Base-by-base conservation (phyloP, 2,329 filamentous ascomycete genomes). In the Aureobasidium musti region DNA sequence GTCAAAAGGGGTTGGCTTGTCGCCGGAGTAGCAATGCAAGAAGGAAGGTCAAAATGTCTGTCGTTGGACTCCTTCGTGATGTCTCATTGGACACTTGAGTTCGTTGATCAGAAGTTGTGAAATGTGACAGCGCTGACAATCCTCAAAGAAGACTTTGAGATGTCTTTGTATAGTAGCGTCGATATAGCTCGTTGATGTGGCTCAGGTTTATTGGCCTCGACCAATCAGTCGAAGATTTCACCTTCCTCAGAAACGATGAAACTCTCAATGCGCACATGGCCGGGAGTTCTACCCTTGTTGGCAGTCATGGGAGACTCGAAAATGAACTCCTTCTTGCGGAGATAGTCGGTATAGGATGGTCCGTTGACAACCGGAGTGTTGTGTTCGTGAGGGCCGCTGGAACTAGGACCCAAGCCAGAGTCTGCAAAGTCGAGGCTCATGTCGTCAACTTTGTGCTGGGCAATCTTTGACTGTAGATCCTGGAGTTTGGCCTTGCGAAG, bases 301-400 rank as follows among this genome's bases (percentile, higher is more conserved):
- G 7, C 17, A 30, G 14, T 26, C 59, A 63, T 2, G 1, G 17
- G 5, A 1, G n/a, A 8, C 8, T 11, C 33, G 3, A 26, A 19
- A 4, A 47, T 28, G 0, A 8, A 8, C 23, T 23, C 26, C 45
- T 28, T 30, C n/a, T 39, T 49, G 7, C 26, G 59, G 10, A 63
- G 28, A 63, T 50, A 63, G 30, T 63, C 59, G 13, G 30, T 14
- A 28, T 63, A 63, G 2, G 59, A 63, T 8, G 45, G 59, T 5
- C 59, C 43, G 0, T 49, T 28, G 14, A 37, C 21, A 11, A 63
- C 45, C 30, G 43, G 59, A 39, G 43, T 47, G 11, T 37, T 6
- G 19, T 8, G 13, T 7, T 63, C 21, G 4, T 14, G 14, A 33
- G 33, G 14, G n/a, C 59, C 13, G 26, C n/a, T n/a, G 30, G 7